Evolutionary conservation across 208 protist species (phyloP), one percentile per base, ranked within the genome.

Genomic region (Acanthamoeba rhysodes): DNA sequence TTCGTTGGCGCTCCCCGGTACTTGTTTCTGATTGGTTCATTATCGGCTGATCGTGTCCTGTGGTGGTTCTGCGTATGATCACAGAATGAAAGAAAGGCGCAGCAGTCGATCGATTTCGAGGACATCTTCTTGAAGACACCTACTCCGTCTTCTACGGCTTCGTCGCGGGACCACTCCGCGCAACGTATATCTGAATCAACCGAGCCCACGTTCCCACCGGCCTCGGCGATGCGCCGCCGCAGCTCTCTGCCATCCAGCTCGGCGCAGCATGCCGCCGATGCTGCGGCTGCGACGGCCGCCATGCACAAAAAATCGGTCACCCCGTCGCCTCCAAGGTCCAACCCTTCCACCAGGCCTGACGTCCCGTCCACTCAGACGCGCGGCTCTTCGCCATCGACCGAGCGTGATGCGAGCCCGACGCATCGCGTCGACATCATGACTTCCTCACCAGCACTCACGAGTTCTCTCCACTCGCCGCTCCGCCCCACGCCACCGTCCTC

Each of bases 121-220:
- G 78, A 87, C 78, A 87, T 87, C n/a, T 87, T 87, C 29, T 24
- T 87, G 24, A 87, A 87, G 72, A 48, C 29, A 10, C 29, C 72
- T 2, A 48, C 29, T 22, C 9, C 32, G 9, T 32, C 62, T 24
- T 68, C 62, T 32, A 14, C 62, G 16, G 18, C 62, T 9, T 24
- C 62, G 41, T 78, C 78, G 22, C 78, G n/a, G 6, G 50, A n/a
- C 9, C 45, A 32, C 27, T 59, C 20, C 22, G 45, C 29, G 20
- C 22, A 87, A 41, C 78, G 78, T 0, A 59, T 59, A 18, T 62
- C 78, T 20, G 78, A 87, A 24, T 87, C 78, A 22, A 87, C 78
- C 27, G 78, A 87, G 78, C 78, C 78, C 48, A 59, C 41, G 48
- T 87, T 87, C 29, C 78, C 78, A 18, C 27, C 78, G 16, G 27